Evolutionary conservation across 345 rosid species (phyloP), one percentile per base, ranked within the genome.

Genomic region (Camelina hispida): DNA sequence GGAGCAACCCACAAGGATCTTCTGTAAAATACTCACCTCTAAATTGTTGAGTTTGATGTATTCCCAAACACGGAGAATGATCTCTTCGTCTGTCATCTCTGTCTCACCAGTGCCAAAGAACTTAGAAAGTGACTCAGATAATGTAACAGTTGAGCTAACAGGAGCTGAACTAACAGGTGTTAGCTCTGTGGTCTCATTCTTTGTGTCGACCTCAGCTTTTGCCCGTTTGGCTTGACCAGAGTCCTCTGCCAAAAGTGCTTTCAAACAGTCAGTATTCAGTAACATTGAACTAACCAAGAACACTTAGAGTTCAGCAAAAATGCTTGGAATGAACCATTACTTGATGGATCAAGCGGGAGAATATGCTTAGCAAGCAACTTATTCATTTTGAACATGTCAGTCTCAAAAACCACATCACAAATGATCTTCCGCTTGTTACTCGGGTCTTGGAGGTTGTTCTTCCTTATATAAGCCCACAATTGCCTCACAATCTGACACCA

Each of bases 401-500:
- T n/a, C n/a, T n/a, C n/a, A n/a, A n/a, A n/a, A n/a, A n/a, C n/a
- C n/a, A n/a, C n/a, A n/a, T n/a, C n/a, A n/a, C n/a, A n/a, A n/a
- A n/a, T n/a, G n/a, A n/a, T n/a, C n/a, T n/a, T n/a, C n/a, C n/a
- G n/a, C n/a, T 90, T 94, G 88, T 94, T 94, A 78, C 95, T 91
- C 25, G 98, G 98, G 69, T 94, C 97, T 84, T 94, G 98, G 73
- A 94, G 98, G 81, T 86, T 91, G 83, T 91, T 86, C 78, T 94
- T 94, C 86, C 97, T 88, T 79, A 94, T 94, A 75, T 94, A 94
- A 34, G 90, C 93, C 98, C 98, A 94, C 69, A 94, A 79, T 69
- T 94, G 98, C 86, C 86, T 94, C 85, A 94, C 97, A 79, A 94
- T 91, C 98, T 94, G 78, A 44, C 50, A 52, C 23, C 60, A 64